Evolutionary conservation across 306 rosid species (phyloP).

Genomic region (Corylus americana): DNA sequence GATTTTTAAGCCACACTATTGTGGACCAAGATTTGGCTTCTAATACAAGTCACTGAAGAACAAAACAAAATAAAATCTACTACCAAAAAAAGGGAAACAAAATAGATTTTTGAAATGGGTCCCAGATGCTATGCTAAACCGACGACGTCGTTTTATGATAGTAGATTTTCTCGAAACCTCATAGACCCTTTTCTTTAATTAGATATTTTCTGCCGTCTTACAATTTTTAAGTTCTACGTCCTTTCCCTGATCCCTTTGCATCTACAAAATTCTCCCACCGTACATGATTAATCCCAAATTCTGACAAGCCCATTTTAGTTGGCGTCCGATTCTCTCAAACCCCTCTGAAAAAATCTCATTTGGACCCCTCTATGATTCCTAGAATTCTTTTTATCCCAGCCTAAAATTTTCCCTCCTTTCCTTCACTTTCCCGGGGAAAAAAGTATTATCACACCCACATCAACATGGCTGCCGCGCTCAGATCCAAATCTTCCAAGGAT

Average conservation of each 20-base stretch:
- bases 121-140: background rate
- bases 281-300: constrained; percentile 24
- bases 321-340: constrained; percentile 9
- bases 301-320: constrained; percentile 26
- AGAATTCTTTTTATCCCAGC: constrained; percentile 9
- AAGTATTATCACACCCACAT: background rate
- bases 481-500: constrained; percentile 66
- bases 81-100: background rate
- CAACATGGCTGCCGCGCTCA: constrained; percentile 65
- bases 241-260: constrained; percentile 8
- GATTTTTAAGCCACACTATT: no score
- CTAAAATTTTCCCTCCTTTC: constrained; percentile 3
- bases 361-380: constrained; percentile 24
- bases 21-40: background rate
- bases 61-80: background rate
- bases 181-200: background rate
- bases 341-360: background rate
- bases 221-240: background rate
- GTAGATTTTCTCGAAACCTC: background rate
- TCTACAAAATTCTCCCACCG: constrained; percentile 31
- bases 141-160: background rate
- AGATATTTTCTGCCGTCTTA: background rate
- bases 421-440: background rate
- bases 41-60: background rate
- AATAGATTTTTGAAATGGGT: background rate